Conservation (phyloP, 73 alveolate genomes). For the Loxodes magnus region DNA sequence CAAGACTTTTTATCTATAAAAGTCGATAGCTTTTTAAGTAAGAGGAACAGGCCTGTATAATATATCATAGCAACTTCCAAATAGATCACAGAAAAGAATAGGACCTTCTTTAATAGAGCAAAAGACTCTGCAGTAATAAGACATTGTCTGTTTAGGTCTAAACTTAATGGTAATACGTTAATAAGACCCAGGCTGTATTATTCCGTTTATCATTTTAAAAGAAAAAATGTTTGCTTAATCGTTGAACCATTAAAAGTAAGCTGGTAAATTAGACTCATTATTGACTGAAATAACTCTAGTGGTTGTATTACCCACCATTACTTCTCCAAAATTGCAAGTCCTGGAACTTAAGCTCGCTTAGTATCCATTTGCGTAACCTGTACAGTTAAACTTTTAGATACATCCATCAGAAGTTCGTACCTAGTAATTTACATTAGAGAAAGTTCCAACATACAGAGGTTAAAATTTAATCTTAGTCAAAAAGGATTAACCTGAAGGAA, state of each 20-base stretch:
- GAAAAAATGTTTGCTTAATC: slow-evolving; percentile 70
- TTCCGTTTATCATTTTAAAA: slow-evolving; percentile 76
- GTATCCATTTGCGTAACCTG: slow-evolving; percentile 82
- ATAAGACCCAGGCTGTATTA: slow-evolving; percentile 62
- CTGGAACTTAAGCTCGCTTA: slow-evolving; percentile 63
- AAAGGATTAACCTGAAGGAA: slow-evolving; percentile 84
- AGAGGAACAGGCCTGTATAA: slow-evolving; percentile 84
- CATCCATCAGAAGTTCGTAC: slow-evolving; percentile 85
- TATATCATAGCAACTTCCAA: slow-evolving; percentile 94
- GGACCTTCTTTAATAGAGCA: slow-evolving; percentile 76
- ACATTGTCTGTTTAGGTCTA: slow-evolving; percentile 76
- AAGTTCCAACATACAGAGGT: slow-evolving; percentile 67
- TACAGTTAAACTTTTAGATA: slow-evolving; percentile 63
- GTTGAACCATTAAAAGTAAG: slow-evolving; percentile 68
- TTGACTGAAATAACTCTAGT: slow-evolving; percentile 83
- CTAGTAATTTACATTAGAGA: slow-evolving; percentile 75
- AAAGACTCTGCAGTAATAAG: slow-evolving; percentile 88
- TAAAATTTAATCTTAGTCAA: slow-evolving; percentile 69
- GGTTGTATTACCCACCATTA: slow-evolving; percentile 70
- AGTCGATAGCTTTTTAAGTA: slow-evolving; percentile 85
- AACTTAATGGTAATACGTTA: slow-evolving; percentile 82
- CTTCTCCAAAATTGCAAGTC: slow-evolving; percentile 88
- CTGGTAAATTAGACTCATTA: slow-evolving; percentile 85
- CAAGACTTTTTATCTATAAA: slow-evolving; percentile 79
- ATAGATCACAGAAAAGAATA: slow-evolving; percentile 78